Conservation (phyloP, 2,329 filamentous ascomycete species). For the Colletotrichum musicola region DNA sequence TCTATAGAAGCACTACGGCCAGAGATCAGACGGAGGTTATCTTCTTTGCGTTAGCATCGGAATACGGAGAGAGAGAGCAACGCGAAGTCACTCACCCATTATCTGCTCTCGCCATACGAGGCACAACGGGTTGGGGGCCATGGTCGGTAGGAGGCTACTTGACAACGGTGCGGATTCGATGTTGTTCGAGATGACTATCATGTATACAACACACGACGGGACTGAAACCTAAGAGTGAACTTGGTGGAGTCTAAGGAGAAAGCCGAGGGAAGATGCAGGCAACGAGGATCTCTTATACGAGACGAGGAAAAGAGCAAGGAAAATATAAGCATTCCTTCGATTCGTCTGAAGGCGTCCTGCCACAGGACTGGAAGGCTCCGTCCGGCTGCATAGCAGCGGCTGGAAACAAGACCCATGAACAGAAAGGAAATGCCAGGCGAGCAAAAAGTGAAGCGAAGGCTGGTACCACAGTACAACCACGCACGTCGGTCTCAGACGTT, state of each 20-base stretch:
- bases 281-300: conserved; percentile 20
- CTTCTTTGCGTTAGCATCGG: not conserved
- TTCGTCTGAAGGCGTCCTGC: not conserved
- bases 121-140: conserved; percentile 31
- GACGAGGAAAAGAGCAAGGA: not conserved
- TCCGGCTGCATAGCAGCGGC: not conserved
- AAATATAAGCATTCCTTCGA: not conserved
- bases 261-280: not conserved
- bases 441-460: not conserved
- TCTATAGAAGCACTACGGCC: conserved; percentile 32
- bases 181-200: conserved; percentile 18
- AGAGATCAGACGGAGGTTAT: conserved; percentile 32
- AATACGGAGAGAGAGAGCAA: no score
- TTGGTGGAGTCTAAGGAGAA: not conserved
- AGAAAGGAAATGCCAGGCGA: not conserved
- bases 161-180: conserved; percentile 1
- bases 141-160: not conserved
- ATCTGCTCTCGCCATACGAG: conserved; percentile 37
- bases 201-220: conserved; percentile 6
- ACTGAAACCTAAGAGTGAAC: not conserved
- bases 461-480: not conserved
- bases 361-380: not conserved
- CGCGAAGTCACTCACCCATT: conserved; percentile 1
- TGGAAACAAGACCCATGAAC: not conserved
- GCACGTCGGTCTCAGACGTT: not conserved